Conservation (phyloP, 73 alveolate species). For the Tetrahymena thermophila region DNA sequence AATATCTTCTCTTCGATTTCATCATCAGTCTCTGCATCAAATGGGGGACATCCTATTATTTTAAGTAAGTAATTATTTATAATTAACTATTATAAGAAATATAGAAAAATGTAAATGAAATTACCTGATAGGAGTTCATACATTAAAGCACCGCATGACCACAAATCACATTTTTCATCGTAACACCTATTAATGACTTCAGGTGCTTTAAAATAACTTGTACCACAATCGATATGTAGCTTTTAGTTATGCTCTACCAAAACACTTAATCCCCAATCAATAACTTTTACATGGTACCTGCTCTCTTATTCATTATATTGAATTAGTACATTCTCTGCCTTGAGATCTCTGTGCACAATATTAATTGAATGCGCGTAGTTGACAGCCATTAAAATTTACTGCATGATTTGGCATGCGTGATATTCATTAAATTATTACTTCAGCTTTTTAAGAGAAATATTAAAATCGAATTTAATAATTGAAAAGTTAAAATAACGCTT, state of each 20-base stretch:
- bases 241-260: slow-evolving; percentile 10
- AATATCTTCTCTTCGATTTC: background rate
- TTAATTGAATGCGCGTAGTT: slow-evolving; percentile 58
- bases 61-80: background rate
- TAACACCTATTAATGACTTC: slow-evolving; percentile 36
- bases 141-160: slow-evolving; percentile 45
- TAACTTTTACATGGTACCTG: slow-evolving; percentile 4
- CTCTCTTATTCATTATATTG: background rate
- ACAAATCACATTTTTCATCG: slow-evolving; percentile 40
- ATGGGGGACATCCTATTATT: background rate
- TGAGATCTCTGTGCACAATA: slow-evolving; percentile 65
- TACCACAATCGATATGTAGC: slow-evolving; percentile 19
- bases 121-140: slow-evolving; percentile 18
- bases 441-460: background rate
- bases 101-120: background rate
- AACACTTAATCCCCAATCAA: slow-evolving; percentile 45
- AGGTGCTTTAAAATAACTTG: slow-evolving; percentile 36
- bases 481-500: background rate
- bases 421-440: slow-evolving; percentile 8
- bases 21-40: background rate
- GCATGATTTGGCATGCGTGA: slow-evolving; percentile 7
- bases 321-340: slow-evolving; percentile 59
- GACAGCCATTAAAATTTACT: slow-evolving; percentile 23
- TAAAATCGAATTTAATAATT: background rate
- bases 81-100: no score